phyloP scores from a whole-genome alignment of 345 rosid genomes.

The Psidium guajava region DNA sequence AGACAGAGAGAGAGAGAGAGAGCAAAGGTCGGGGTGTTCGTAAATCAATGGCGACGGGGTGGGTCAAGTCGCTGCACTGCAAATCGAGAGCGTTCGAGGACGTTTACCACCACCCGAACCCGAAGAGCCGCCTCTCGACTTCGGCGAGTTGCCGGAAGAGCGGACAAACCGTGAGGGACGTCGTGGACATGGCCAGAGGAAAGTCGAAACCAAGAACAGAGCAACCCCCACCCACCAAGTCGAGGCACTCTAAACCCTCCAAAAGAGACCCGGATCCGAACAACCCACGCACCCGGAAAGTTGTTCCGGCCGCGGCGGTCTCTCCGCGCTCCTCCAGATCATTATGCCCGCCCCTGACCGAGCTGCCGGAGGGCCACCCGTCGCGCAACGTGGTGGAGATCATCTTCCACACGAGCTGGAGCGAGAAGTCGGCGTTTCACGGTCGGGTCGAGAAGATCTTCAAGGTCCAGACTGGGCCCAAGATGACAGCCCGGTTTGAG shows the following conservation, averaged over 20 bases:
- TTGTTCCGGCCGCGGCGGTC: conserved; percentile 9
- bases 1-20: conserved; percentile 1
- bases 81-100: conserved; percentile 88
- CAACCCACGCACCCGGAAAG: not conserved
- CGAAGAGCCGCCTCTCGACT: conserved; percentile 28
- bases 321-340: conserved; percentile 34
- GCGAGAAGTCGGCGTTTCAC: conserved; percentile 46
- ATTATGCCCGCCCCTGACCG: conserved; percentile 51
- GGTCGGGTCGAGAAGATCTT: conserved; percentile 84
- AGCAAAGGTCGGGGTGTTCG: not conserved
- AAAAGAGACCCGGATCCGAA: conserved; percentile 7
- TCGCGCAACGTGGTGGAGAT: conserved; percentile 92
- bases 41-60: conserved; percentile 48
- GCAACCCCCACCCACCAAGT: conserved; percentile 9
- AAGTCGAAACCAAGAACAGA: not conserved
- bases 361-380: conserved; percentile 78
- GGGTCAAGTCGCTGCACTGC: conserved; percentile 93
- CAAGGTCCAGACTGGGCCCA: conserved; percentile 76
- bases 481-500: conserved; percentile 66
- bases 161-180: conserved; percentile 60
- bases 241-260: conserved; percentile 9
- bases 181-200: conserved; percentile 34
- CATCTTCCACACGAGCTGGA: conserved; percentile 91
- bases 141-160: conserved; percentile 57
- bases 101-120: conserved; percentile 47